Evolutionary conservation across 2,329 filamentous ascomycete species (phyloP).

Genomic region (Didymella lethalis): DNA sequence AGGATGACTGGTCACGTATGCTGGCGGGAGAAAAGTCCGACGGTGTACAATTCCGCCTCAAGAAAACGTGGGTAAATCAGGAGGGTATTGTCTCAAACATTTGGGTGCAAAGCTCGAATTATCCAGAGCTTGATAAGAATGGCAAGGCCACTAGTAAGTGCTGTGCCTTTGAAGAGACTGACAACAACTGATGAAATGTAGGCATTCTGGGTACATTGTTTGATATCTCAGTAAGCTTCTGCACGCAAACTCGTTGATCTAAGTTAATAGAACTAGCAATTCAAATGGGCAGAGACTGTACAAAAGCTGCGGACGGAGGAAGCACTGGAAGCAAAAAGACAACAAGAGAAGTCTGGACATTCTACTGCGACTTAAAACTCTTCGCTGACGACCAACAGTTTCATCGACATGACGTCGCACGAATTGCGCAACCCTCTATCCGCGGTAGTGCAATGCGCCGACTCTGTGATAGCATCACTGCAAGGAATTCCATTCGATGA

Average conservation of each 20-base stretch:
- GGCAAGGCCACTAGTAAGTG: constrained; percentile 36
- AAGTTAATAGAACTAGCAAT: constrained; percentile 24
- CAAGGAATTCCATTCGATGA: constrained; percentile 10
- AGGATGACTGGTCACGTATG: constrained; percentile 30
- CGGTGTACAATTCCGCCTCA: constrained; percentile 36
- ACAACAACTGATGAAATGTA: neutral
- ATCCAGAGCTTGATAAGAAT: constrained; percentile 33
- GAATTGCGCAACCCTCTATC: constrained; percentile 47
- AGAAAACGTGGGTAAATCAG: constrained; percentile 40
- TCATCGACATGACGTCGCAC: constrained; percentile 48
- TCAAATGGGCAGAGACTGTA: constrained; percentile 50
- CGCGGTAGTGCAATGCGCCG: constrained; percentile 54
- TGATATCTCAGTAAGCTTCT: constrained; percentile 40
- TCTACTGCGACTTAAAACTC: no score
- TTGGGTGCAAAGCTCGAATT: constrained; percentile 39
- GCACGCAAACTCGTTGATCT: neutral
- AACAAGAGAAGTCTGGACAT: constrained; percentile 44
- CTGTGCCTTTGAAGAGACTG: neutral
- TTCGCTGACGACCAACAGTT: constrained; percentile 27
- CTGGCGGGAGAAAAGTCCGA: constrained; percentile 26
- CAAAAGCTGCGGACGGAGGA: constrained; percentile 46
- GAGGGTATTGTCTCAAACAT: constrained; percentile 35
- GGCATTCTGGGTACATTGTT: constrained; percentile 48
- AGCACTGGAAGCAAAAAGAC: constrained; percentile 48
- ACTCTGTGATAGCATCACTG: constrained; percentile 46